Conservation (phyloP, 169 alveolate species). For the Plasmodium sp. region DNA sequence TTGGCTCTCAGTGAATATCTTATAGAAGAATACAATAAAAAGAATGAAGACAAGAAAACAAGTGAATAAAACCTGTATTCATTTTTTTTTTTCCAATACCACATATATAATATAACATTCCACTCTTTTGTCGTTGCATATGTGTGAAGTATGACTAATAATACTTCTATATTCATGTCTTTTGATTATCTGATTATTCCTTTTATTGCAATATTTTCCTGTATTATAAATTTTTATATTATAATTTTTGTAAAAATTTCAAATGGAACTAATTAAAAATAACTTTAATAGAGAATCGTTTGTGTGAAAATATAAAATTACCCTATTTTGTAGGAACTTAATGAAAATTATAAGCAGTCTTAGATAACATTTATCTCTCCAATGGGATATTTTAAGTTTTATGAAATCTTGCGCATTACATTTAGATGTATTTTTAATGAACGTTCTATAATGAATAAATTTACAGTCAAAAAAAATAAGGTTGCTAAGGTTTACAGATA, state of each 20-base stretch:
- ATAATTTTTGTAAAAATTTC: not conserved
- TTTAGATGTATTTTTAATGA: not conserved
- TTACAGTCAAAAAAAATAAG: not conserved
- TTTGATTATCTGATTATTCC: not conserved
- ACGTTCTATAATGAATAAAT: not conserved
- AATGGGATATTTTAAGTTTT: not conserved
- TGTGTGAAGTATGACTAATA: not conserved
- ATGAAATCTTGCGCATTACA: not conserved
- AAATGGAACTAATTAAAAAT: not conserved
- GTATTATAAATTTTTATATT: not conserved
- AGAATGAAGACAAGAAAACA: constrained; percentile 9
- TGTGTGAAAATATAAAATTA: not conserved
- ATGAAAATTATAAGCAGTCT: not conserved
- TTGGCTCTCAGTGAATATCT: constrained; percentile 53
- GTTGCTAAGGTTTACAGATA: not conserved
- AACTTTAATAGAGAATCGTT: not conserved
- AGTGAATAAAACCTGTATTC: not conserved
- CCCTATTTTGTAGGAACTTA: not conserved
- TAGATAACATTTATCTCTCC: not conserved
- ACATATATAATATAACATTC: not conserved
- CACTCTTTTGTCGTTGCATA: not conserved
- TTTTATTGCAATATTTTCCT: not conserved
- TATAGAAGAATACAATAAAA: constrained; percentile 48
- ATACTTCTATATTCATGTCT: not conserved
- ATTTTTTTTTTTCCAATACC: not conserved